phyloP scores from a whole-genome alignment of 257 asterid species.

The Thymus mandschuricus region DNA sequence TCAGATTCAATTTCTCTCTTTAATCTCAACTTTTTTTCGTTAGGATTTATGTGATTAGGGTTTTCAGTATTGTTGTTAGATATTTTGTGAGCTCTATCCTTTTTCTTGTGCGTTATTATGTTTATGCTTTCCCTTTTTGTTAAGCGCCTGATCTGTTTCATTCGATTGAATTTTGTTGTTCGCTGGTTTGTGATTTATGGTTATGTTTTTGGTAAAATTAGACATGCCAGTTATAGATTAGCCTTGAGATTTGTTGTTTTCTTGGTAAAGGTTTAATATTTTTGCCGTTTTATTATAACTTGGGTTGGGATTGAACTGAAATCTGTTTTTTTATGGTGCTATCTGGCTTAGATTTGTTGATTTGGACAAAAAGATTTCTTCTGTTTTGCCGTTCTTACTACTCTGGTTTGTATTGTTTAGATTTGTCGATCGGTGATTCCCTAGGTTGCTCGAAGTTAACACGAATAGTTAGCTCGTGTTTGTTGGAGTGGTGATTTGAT shows the following conservation, averaged over 20 bases:
- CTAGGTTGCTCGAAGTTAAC: not conserved
- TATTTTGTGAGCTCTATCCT: not conserved
- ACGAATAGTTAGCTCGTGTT: not conserved
- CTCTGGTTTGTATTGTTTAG: not conserved
- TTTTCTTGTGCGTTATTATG: not conserved
- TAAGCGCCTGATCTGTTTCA: not conserved
- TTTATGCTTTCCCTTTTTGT: not conserved
- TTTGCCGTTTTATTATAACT: not conserved
- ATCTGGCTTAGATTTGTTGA: not conserved
- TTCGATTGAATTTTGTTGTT: conserved; percentile 1
- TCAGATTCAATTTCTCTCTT: not conserved
- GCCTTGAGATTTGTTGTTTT: not conserved
- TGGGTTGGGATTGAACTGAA: not conserved
- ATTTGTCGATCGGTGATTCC: not conserved
- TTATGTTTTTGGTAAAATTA: not conserved
- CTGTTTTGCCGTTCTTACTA: not conserved
- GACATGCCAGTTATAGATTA: not conserved
- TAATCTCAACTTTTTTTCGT: not conserved
- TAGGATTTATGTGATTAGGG: not conserved
- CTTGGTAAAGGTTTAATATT: not conserved
- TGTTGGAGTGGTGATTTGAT: not conserved
- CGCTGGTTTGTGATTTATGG: not conserved
- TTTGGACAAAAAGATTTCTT: not conserved
- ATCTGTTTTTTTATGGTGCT: not conserved
- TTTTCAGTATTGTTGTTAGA: not conserved